A percentile compares a stretch with the other conserved stretches of the same genome.
These are phyloP conservation scores for Aspergillus tubingensis DNA, from an alignment of 2,329 filamentous ascomycete genomes.

Conservation along the genomic window DNA sequence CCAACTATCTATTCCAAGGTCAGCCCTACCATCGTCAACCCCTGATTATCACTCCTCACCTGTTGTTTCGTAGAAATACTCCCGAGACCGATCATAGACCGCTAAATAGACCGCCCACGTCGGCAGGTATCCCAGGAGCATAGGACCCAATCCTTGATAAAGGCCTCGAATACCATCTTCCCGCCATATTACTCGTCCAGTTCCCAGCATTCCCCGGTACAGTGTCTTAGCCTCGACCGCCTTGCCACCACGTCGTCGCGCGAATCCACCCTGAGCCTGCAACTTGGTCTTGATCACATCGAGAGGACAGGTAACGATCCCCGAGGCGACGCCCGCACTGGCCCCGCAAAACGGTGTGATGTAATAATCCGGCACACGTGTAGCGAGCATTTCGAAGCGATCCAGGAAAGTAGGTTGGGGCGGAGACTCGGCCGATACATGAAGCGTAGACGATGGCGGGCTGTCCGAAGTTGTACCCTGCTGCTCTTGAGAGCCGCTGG, in stretches of 20 bases:
- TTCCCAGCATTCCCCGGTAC: slow-evolving; percentile 86
- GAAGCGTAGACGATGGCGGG: slow-evolving; percentile 25
- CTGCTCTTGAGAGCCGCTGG: slow-evolving; percentile 34
- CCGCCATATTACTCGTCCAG: slow-evolving; percentile 78
- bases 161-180: slow-evolving; percentile 88
- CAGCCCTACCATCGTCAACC: neutral
- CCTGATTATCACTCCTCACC: slow-evolving; percentile 50
- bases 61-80: slow-evolving; percentile 67
- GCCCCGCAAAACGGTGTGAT: slow-evolving; percentile 86
- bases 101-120: slow-evolving; percentile 99
- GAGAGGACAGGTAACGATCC: slow-evolving; percentile 91
- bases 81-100: slow-evolving; percentile 88
- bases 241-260: slow-evolving; percentile 45
- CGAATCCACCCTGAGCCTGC: slow-evolving; percentile 88
- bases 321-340: slow-evolving; percentile 86
- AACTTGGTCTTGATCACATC: slow-evolving; percentile 99
- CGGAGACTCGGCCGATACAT: slow-evolving; percentile 32
- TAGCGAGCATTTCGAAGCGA: slow-evolving; percentile 46
- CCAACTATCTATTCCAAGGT: slow-evolving; percentile 62
- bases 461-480: slow-evolving; percentile 26
- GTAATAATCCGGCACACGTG: slow-evolving; percentile 55
- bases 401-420: slow-evolving; percentile 34
- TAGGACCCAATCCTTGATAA: slow-evolving; percentile 90
- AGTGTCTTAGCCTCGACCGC: slow-evolving; percentile 54
- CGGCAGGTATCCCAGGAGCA: slow-evolving; percentile 91